A percentile compares a stretch with the other conserved stretches of the same genome.
Conservation (phyloP, 1,139 yeast species). For the Saccharomycopsis phalli region DNA sequence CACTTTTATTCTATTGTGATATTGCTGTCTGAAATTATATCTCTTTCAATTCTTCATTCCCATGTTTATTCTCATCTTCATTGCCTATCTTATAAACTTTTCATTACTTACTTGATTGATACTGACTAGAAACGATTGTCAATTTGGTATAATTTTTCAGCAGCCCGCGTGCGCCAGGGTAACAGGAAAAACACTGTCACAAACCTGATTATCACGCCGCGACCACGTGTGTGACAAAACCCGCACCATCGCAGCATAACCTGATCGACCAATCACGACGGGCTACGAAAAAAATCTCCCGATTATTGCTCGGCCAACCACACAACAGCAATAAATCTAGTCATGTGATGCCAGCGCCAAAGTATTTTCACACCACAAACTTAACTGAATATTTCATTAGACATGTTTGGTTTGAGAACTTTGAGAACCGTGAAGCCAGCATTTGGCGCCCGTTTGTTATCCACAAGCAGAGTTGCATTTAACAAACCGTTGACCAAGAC, state of each 20-base stretch:
- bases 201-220: no score
- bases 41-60: neutral
- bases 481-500: constrained; percentile 40
- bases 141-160: neutral
- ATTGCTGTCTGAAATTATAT: no score
- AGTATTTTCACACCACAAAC: neutral
- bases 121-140: no score
- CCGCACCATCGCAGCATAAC: constrained; percentile 1
- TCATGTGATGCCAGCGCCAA: neutral
- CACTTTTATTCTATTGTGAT: no score
- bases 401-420: constrained; percentile 26
- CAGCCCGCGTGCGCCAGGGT: neutral
- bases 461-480: constrained; percentile 31
- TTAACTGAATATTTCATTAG: neutral
- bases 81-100: neutral
- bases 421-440: constrained; percentile 19
- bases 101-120: neutral
- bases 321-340: constrained; percentile 1
- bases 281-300: neutral
- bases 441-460: constrained; percentile 32
- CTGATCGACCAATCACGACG: neutral
- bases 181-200: neutral
- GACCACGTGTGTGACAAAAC: neutral
- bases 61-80: neutral
- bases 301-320: constrained; percentile 5